Conservation (phyloP, 1,284 basidiomycete species). For the Neotropicomus parvogracilis region DNA sequence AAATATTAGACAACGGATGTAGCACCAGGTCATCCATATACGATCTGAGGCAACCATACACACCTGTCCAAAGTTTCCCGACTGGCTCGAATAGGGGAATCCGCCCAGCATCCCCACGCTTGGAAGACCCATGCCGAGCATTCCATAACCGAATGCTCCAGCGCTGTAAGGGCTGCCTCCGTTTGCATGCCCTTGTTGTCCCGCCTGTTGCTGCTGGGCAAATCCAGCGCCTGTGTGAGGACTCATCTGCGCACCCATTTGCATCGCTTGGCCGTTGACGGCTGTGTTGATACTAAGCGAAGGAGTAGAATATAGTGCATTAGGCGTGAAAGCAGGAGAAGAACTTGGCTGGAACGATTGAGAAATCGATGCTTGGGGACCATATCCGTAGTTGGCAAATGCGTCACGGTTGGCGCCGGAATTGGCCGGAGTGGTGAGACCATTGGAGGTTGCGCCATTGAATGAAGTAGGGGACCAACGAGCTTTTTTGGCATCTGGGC, state of each 20-base stretch:
- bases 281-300: constrained; percentile 64
- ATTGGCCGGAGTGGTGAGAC: constrained; percentile 30
- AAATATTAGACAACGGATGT: neutral
- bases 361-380: constrained; percentile 65
- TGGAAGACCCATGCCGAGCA: constrained; percentile 73
- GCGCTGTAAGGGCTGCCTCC: constrained; percentile 48
- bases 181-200: constrained; percentile 39
- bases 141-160: constrained; percentile 55
- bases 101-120: constrained; percentile 63
- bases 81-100: constrained; percentile 68
- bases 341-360: constrained; percentile 40
- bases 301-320: constrained; percentile 68
- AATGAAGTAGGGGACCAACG: constrained; percentile 77
- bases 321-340: constrained; percentile 43
- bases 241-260: constrained; percentile 60
- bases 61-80: constrained; percentile 66
- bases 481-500: constrained; percentile 81
- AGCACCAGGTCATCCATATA: neutral
- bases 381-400: constrained; percentile 82
- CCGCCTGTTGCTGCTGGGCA: constrained; percentile 44
- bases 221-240: constrained; percentile 50
- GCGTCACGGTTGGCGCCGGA: constrained; percentile 51
- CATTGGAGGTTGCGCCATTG: constrained; percentile 38
- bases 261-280: constrained; percentile 42
- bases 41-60: constrained; percentile 18